Base-by-base conservation (phyloP, 306 rosid species). In the cucumber (Cucumis sativus) region DNA sequence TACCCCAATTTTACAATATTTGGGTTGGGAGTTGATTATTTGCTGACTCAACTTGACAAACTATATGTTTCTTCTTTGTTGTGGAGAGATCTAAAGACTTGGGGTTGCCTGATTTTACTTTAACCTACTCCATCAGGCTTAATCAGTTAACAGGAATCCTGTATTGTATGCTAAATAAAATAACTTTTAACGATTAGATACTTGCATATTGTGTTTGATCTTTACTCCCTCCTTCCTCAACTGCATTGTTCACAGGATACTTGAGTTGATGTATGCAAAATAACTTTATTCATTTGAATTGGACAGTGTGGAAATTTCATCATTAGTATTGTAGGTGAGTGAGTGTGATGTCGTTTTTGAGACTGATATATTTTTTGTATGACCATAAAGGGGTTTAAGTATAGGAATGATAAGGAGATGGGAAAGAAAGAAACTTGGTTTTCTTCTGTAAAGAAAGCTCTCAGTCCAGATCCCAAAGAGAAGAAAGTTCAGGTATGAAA, bases 401-500 rank as follows among this genome's bases (percentile, higher is more conserved):
- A 72, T 79, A 86, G 93, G 89, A 87, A 92, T 87, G 91, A 84
- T 79, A 91, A 90, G 89, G 81, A 80, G 88, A 96, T 96, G 99
- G 98, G 93, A 76, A 87, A 86, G 87, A 96, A 96, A 81, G 97
- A 96, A 86, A 90, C 81, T 83, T 96, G 98, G 97, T 92, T 96
- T 88, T 92, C 99, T 78, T 69, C 75, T 43, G 97, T 96, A 84
- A 96, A 87, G 91, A 96, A 96, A 85, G 98, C 96, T 80, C 90
- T 96, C 86, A 96, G 98, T 78, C 98, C 99, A 43, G 88, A 89
- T 28, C 79, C 99, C 78, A 95, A 95, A 87, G 94, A 87, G 85
- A 88, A 75, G 86, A 88, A 82, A 72, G 80, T 75, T 41, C 87
- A 88, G 90, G 96, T 94, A 80, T 82, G 84, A 45, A 75, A 69